These are phyloP conservation scores for Carex myosuroides DNA, from an alignment of 176 grass and related monocot genomes.

Conservation along the genomic window DNA sequence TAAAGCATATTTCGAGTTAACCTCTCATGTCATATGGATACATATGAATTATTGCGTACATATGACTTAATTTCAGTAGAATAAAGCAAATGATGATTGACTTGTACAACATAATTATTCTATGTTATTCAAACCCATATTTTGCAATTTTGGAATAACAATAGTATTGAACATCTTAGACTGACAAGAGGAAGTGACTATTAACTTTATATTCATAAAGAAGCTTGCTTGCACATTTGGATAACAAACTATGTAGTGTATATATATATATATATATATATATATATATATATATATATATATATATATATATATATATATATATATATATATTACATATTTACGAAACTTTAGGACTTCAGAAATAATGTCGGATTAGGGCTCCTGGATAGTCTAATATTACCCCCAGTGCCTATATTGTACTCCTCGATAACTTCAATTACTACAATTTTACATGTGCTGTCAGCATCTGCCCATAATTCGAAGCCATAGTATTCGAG, in stretches of 20 bases:
- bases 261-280: no score
- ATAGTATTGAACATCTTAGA: not conserved
- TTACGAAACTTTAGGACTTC: not conserved
- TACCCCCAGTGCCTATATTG: constrained; percentile 1
- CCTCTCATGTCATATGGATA: not conserved
- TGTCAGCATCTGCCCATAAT: constrained; percentile 51
- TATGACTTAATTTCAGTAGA: not conserved
- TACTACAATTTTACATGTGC: constrained; percentile 60
- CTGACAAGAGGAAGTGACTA: not conserved
- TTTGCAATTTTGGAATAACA: not conserved
- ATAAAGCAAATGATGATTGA: not conserved
- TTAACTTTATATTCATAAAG: not conserved
- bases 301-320: no score
- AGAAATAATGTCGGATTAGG: not conserved
- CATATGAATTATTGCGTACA: no score
- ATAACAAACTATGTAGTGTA: not conserved
- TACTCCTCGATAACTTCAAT: constrained; percentile 22
- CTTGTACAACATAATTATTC: not conserved
- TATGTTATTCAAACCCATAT: not conserved
- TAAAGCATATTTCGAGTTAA: no score
- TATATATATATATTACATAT: not conserved
- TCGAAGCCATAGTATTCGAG: constrained; percentile 58
- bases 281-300: no score
- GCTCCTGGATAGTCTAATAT: constrained; percentile 26
- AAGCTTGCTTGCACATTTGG: not conserved